Evolutionary conservation across 2,329 filamentous ascomycete species (phyloP).

Genomic region (Sporothrix protearum): DNA sequence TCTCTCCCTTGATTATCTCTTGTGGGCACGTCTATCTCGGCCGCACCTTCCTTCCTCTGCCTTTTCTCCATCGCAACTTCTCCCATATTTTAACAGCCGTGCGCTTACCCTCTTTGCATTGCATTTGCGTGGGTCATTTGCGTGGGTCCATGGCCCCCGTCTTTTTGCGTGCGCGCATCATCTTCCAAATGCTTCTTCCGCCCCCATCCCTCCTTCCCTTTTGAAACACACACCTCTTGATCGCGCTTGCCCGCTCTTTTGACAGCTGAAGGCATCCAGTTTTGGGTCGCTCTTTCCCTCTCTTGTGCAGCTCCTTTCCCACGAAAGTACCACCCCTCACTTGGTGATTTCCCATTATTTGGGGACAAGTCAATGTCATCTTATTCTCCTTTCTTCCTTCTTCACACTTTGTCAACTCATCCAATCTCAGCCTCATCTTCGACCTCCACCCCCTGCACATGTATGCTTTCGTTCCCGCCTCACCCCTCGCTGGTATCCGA

Average conservation of each 20-base stretch:
- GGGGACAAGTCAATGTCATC: not conserved
- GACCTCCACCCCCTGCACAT: not conserved
- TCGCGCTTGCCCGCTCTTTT: conserved; percentile 9
- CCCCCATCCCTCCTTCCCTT: conserved; percentile 7
- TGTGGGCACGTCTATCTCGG: not conserved
- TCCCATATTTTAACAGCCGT: not conserved
- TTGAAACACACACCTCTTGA: not conserved
- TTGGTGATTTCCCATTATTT: not conserved
- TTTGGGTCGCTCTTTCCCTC: not conserved
- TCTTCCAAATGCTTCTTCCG: not conserved
- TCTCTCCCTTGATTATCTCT: conserved; percentile 5
- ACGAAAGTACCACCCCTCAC: not conserved
- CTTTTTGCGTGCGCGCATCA: not conserved
- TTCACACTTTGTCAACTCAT: not conserved
- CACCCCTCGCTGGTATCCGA: not conserved
- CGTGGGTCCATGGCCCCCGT: not conserved
- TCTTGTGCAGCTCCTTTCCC: not conserved
- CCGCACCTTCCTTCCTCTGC: not conserved
- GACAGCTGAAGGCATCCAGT: conserved; percentile 6
- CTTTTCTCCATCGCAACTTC: not conserved
- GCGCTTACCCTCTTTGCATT: not conserved
- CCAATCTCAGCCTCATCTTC: not conserved
- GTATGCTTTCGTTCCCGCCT: not conserved
- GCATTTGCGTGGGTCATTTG: not conserved
- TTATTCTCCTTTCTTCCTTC: not conserved